These are phyloP conservation scores for Amylocystis lapponica DNA, from an alignment of 768 basidiomycete species.

Conservation along the genomic window DNA sequence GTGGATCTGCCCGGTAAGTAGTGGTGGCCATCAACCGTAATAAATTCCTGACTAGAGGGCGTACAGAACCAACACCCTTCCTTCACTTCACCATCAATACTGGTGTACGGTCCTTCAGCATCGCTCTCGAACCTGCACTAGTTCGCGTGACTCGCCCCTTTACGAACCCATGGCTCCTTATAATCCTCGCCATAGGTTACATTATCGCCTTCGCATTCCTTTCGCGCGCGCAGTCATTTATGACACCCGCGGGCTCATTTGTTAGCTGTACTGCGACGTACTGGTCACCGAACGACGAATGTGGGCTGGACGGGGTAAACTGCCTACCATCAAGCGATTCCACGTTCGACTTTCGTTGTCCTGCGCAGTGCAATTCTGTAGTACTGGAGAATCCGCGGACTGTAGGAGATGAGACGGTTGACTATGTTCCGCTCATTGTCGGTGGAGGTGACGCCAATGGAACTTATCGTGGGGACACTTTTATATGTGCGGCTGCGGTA, in stretches of 20 bases:
- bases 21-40: constrained; percentile 3
- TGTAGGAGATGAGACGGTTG: constrained; percentile 59
- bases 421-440: constrained; percentile 70
- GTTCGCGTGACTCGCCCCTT: constrained; percentile 47
- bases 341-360: constrained; percentile 74
- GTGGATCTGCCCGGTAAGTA: constrained; percentile 42
- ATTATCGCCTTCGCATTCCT: constrained; percentile 73
- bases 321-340: constrained; percentile 62
- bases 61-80: constrained; percentile 47
- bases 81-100: constrained; percentile 44
- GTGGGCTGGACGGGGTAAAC: constrained; percentile 61
- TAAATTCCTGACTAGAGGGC: background rate
- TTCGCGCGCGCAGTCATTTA: constrained; percentile 64
- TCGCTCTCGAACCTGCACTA: constrained; percentile 47
- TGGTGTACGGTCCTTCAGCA: constrained; percentile 11
- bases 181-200: constrained; percentile 52
- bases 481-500: constrained; percentile 78
- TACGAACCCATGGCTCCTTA: constrained; percentile 48
- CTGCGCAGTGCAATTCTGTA: constrained; percentile 59
- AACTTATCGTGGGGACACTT: constrained; percentile 81
- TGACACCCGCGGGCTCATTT: constrained; percentile 57
- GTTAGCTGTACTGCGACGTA: constrained; percentile 65
- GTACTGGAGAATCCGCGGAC: constrained; percentile 70
- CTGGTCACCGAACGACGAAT: constrained; percentile 64
- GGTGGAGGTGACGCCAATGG: constrained; percentile 72